Evolutionary conservation across 768 basidiomycete species (phyloP).

Genomic region (Mycena chlorophos): DNA sequence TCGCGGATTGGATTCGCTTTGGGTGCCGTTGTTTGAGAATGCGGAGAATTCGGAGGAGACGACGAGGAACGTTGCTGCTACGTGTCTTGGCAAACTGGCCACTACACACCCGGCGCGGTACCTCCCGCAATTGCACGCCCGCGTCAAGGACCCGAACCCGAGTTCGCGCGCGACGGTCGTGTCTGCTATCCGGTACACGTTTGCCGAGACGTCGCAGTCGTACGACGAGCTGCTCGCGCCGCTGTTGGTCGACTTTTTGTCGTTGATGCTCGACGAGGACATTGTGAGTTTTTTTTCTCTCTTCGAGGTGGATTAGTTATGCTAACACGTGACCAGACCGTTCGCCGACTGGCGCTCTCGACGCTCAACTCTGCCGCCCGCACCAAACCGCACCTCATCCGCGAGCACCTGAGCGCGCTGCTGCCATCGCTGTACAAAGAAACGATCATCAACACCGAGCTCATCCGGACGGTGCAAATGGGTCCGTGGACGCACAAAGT

Average conservation of each 20-base stretch:
- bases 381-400: slow-evolving; percentile 88
- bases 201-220: slow-evolving; percentile 79
- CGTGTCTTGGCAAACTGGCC: slow-evolving; percentile 93
- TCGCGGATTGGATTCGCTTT: slow-evolving; percentile 86
- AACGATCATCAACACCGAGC: slow-evolving; percentile 73
- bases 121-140: slow-evolving; percentile 81
- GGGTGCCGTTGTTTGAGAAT: slow-evolving; percentile 90
- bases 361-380: slow-evolving; percentile 93
- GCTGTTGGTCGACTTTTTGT: slow-evolving; percentile 87
- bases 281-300: slow-evolving; percentile 51
- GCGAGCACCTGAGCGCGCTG: slow-evolving; percentile 75
- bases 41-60: slow-evolving; percentile 89
- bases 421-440: slow-evolving; percentile 86
- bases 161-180: slow-evolving; percentile 85
- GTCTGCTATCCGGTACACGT: slow-evolving; percentile 91
- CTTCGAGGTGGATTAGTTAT: not conserved
- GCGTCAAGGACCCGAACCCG: slow-evolving; percentile 66
- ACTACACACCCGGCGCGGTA: slow-evolving; percentile 89
- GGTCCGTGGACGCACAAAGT: slow-evolving; percentile 97
- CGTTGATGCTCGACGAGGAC: slow-evolving; percentile 85
- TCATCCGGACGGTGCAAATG: slow-evolving; percentile 93
- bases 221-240: slow-evolving; percentile 92
- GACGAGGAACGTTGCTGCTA: slow-evolving; percentile 91
- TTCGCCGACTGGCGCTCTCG: slow-evolving; percentile 86
- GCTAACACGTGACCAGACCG: slow-evolving; percentile 53